These are phyloP conservation scores for Picea abies DNA, from an alignment of 83 land plant species.

Conservation along the genomic window DNA sequence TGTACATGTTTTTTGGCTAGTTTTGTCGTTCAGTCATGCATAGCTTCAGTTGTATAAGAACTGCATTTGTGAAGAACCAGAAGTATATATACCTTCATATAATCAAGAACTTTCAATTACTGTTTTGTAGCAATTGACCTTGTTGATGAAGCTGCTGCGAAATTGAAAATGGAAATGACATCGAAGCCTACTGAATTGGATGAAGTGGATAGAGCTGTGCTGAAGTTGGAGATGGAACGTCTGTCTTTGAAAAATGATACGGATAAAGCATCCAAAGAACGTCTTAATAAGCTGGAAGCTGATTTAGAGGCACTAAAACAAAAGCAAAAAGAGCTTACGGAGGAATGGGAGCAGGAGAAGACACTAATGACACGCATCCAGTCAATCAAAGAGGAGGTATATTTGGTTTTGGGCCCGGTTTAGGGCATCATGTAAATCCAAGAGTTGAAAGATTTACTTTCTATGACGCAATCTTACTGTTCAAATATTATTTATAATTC, in stretches of 20 bases:
- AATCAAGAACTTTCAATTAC: background rate
- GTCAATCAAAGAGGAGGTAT: slow-evolving; percentile 92
- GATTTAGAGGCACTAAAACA: slow-evolving; percentile 67
- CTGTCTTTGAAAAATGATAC: slow-evolving; percentile 85
- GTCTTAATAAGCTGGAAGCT: slow-evolving; percentile 69
- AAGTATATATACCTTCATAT: background rate
- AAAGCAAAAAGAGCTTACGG: slow-evolving; percentile 75
- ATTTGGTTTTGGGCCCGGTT: background rate
- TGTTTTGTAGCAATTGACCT: slow-evolving; percentile 74
- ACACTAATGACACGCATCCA: slow-evolving; percentile 72
- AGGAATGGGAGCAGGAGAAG: slow-evolving; percentile 84
- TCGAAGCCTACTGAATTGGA: slow-evolving; percentile 92
- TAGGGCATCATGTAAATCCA: background rate
- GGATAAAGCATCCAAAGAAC: slow-evolving; percentile 85
- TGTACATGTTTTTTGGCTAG: background rate
- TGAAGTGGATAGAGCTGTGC: slow-evolving; percentile 82
- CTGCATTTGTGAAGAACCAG: background rate
- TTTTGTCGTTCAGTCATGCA: background rate
- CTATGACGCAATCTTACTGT: background rate
- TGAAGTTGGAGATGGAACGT: slow-evolving; percentile 94
- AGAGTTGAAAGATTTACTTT: background rate
- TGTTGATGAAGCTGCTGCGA: slow-evolving; percentile 96
- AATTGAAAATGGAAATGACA: slow-evolving; percentile 95
- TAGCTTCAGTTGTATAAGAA: background rate
- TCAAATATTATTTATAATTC: background rate